phyloP scores from a whole-genome alignment of 257 asterid species.

The Phtheirospermum japonicum region DNA sequence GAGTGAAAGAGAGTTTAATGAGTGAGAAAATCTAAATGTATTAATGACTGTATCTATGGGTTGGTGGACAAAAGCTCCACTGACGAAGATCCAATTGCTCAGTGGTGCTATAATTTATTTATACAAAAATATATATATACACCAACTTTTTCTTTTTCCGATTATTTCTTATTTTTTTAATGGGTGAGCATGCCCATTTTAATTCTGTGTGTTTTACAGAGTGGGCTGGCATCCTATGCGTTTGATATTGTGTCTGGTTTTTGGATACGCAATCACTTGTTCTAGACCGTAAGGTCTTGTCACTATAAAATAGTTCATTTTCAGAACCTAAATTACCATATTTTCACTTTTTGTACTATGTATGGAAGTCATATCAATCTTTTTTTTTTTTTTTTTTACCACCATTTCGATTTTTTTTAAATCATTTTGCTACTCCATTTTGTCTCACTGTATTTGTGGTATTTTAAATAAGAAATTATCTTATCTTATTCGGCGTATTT shows the following conservation, averaged over 20 bases:
- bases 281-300: background rate
- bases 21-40: conserved; percentile 7
- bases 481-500: too few relatives aligned
- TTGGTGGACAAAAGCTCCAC: conserved; percentile 45
- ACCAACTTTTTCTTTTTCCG: conserved; percentile 9
- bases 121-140: background rate
- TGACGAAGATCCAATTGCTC: conserved; percentile 42
- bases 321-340: too few relatives aligned
- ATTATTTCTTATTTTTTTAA: background rate
- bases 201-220: conserved; percentile 25
- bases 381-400: too few relatives aligned
- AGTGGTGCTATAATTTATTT: conserved; percentile 39
- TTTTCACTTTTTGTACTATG: too few relatives aligned
- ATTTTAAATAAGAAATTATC: too few relatives aligned
- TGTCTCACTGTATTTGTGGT: too few relatives aligned
- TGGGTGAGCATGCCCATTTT: conserved; percentile 3
- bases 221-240: conserved; percentile 41
- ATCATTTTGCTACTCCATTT: too few relatives aligned
- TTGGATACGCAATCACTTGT: conserved; percentile 2
- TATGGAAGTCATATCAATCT: too few relatives aligned
- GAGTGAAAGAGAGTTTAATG: background rate
- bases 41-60: conserved; percentile 19
- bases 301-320: background rate
- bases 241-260: conserved; percentile 16
- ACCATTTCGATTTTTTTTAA: too few relatives aligned